Evolutionary conservation across 2,329 filamentous ascomycete species (phyloP).

Genomic region (Aspergillus ochraceoroseus): DNA sequence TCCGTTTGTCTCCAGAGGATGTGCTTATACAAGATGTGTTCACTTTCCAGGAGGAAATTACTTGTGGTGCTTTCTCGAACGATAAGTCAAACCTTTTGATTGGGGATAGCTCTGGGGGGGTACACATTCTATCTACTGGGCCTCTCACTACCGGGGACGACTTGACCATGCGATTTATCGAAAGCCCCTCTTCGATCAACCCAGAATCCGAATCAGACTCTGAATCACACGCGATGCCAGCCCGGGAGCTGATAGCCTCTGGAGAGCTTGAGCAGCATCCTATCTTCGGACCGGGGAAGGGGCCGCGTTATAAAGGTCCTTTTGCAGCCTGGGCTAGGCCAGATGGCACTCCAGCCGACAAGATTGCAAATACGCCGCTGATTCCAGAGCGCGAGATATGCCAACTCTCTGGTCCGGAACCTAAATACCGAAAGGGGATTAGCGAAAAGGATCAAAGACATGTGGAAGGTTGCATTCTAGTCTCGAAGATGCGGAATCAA

Average conservation of each 20-base stretch:
- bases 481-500: slow-evolving; percentile 30
- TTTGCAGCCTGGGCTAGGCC: slow-evolving; percentile 41
- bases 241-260: slow-evolving; percentile 28
- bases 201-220: slow-evolving; percentile 17
- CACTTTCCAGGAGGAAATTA: slow-evolving; percentile 50
- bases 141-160: slow-evolving; percentile 24
- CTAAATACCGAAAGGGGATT: slow-evolving; percentile 22
- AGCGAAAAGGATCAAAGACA: slow-evolving; percentile 17
- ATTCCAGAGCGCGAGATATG: slow-evolving; percentile 24
- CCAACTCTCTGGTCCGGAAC: slow-evolving; percentile 31
- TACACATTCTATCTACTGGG: slow-evolving; percentile 48
- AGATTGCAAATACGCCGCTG: slow-evolving; percentile 25
- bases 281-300: slow-evolving; percentile 39
- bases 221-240: slow-evolving; percentile 27
- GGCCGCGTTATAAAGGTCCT: slow-evolving; percentile 39
- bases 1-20: slow-evolving; percentile 49
- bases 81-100: slow-evolving; percentile 54
- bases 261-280: slow-evolving; percentile 36
- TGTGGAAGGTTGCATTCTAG: slow-evolving; percentile 23
- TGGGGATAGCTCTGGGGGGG: slow-evolving; percentile 53
- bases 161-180: slow-evolving; percentile 15
- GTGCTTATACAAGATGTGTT: slow-evolving; percentile 50
- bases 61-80: slow-evolving; percentile 54
- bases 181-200: not conserved
- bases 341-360: slow-evolving; percentile 19